A percentile compares a stretch with the other conserved stretches of the same genome.
Evolutionary conservation across 176 grass and related monocot species (phyloP).

Genomic region (Calamus simplicifolius): DNA sequence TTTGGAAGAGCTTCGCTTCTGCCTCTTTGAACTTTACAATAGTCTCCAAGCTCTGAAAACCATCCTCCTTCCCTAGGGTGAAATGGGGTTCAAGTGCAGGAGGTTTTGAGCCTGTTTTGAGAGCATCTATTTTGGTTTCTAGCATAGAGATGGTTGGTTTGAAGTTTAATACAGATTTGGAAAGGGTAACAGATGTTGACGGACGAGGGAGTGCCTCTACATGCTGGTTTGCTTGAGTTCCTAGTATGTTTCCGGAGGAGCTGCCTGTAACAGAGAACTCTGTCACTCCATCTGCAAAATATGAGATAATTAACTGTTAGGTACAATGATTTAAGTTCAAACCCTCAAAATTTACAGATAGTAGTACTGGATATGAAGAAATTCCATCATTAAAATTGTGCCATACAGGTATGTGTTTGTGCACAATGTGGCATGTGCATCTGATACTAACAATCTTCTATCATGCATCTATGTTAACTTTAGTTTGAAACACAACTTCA

Average conservation of each 20-base stretch:
- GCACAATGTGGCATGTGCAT: too few species aligned
- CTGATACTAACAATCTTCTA: too few species aligned
- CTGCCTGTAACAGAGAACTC: constrained; percentile 94
- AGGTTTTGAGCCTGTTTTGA: constrained; percentile 59
- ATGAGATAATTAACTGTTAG: not conserved
- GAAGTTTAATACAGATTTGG: constrained; percentile 64
- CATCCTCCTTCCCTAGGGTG: constrained; percentile 59
- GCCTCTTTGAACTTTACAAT: constrained; percentile 99
- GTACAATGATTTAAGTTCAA: too few species aligned
- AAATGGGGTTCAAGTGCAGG: constrained; percentile 56
- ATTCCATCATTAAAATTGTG: too few species aligned
- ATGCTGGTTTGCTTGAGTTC: constrained; percentile 50
- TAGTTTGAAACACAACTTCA: too few species aligned
- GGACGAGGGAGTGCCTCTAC: constrained; percentile 46
- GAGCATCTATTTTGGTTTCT: constrained; percentile 35
- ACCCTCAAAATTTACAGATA: too few species aligned
- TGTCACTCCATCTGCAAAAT: constrained; percentile 80
- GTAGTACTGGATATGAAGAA: too few species aligned
- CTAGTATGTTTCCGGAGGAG: constrained; percentile 68
- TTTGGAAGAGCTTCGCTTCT: constrained; percentile 89
- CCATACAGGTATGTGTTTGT: too few species aligned
- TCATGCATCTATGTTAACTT: too few species aligned
- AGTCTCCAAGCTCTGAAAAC: constrained; percentile 82
- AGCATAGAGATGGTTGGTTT: constrained; percentile 52
- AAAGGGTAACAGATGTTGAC: constrained; percentile 30